phyloP scores from a whole-genome alignment of 1,139 yeast species.

The Meyerozyma sp. region DNA sequence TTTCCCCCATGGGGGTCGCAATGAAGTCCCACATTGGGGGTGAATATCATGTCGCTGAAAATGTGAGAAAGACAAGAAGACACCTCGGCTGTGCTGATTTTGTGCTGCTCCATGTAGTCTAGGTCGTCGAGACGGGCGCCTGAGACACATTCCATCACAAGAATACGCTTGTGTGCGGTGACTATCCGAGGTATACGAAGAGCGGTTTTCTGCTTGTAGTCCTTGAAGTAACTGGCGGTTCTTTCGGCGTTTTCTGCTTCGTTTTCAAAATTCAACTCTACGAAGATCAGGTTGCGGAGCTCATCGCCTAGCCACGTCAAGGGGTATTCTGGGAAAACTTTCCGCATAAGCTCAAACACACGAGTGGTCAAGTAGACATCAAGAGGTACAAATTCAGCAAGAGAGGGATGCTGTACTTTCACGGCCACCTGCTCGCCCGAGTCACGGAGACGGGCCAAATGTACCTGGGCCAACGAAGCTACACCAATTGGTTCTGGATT shows the following conservation, averaged over 20 bases:
- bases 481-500: conserved; percentile 82
- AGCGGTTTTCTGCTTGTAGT: conserved; percentile 59
- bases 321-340: conserved; percentile 89
- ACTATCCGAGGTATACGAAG: conserved; percentile 71
- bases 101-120: conserved; percentile 52
- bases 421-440: conserved; percentile 82
- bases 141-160: conserved; percentile 81
- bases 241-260: conserved; percentile 78
- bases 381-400: conserved; percentile 82
- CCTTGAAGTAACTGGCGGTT: conserved; percentile 63
- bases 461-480: conserved; percentile 96
- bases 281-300: conserved; percentile 75
- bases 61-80: conserved; percentile 83
- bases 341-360: conserved; percentile 70
- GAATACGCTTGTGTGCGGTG: conserved; percentile 62
- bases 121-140: conserved; percentile 84
- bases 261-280: conserved; percentile 79
- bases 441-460: conserved; percentile 57
- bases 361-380: conserved; percentile 75
- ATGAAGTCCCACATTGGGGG: conserved; percentile 86
- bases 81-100: conserved; percentile 72
- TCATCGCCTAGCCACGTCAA: conserved; percentile 93
- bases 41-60: conserved; percentile 92
- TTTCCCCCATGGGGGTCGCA: conserved; percentile 99
- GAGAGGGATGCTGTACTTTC: conserved; percentile 88